Conservation (phyloP, 768 basidiomycete species). For the Kwoniella dejecticola region DNA sequence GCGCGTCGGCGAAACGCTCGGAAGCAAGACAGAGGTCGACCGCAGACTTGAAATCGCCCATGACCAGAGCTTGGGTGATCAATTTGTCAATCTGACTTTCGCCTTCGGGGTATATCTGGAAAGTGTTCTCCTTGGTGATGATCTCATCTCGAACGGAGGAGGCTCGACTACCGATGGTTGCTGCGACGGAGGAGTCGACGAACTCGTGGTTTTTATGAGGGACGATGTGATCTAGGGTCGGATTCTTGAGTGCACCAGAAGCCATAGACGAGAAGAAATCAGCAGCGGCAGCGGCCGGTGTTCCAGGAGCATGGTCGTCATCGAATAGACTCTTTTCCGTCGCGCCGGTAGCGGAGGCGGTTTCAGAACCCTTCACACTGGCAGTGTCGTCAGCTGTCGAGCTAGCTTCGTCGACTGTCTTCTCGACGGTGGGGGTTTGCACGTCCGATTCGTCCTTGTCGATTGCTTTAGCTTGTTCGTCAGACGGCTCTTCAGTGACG, state of each 20-base stretch:
- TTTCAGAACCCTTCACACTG: slow-evolving; percentile 35
- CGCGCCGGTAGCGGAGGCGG: slow-evolving; percentile 56
- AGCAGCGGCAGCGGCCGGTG: slow-evolving; percentile 63
- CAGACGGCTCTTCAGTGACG: neutral
- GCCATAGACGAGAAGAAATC: slow-evolving; percentile 86
- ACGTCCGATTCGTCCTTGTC: slow-evolving; percentile 56
- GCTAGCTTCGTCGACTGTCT: slow-evolving; percentile 47
- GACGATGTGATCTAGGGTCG: slow-evolving; percentile 61
- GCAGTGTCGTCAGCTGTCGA: neutral
- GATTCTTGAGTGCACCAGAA: slow-evolving; percentile 60
- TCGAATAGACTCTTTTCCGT: slow-evolving; percentile 88
- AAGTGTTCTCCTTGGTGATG: slow-evolving; percentile 71
- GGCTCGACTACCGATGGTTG: slow-evolving; percentile 87
- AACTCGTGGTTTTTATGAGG: slow-evolving; percentile 71
- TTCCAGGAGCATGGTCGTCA: slow-evolving; percentile 64
- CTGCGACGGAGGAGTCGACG: slow-evolving; percentile 87
- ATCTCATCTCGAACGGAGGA: slow-evolving; percentile 72
- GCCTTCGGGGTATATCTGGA: slow-evolving; percentile 84
- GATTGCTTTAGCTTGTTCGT: neutral
- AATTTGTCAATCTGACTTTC: slow-evolving; percentile 85
- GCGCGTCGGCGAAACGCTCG: slow-evolving; percentile 90
- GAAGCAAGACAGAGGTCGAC: slow-evolving; percentile 86
- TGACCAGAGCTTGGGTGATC: slow-evolving; percentile 86
- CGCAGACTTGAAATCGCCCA: slow-evolving; percentile 93
- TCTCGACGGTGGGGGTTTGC: slow-evolving; percentile 51